Conservation (phyloP, 257 asterid species). For the Lantana camara region DNA sequence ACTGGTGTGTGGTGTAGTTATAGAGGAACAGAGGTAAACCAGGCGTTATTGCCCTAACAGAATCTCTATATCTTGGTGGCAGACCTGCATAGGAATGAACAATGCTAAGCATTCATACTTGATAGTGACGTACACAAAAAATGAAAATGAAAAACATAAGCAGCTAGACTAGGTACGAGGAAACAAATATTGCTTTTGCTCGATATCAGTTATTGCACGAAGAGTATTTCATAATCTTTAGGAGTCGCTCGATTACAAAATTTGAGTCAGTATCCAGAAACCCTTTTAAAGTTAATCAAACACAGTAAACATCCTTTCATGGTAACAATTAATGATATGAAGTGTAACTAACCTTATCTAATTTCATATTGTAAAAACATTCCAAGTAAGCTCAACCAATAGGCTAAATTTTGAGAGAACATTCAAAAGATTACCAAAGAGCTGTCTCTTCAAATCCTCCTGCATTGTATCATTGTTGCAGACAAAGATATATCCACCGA, state of each 20-base stretch:
- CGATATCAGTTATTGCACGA: background rate
- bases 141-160: background rate
- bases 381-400: background rate
- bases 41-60: constrained; percentile 97
- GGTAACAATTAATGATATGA: too few relatives aligned
- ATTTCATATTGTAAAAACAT: background rate
- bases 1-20: constrained; percentile 90
- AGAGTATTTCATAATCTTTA: background rate
- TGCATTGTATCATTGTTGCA: constrained; percentile 99
- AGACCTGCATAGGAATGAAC: constrained; percentile 53
- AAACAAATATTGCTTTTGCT: background rate
- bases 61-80: constrained; percentile 95
- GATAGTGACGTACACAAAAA: background rate
- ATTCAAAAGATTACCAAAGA: constrained; percentile 63
- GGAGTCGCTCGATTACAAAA: background rate
- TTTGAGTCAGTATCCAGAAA: too few relatives aligned
- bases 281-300: too few relatives aligned
- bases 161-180: background rate
- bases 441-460: constrained; percentile 89
- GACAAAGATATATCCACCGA: constrained; percentile 95
- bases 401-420: constrained; percentile 5
- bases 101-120: background rate
- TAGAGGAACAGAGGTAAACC: constrained; percentile 91
- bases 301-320: too few relatives aligned
- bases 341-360: too few relatives aligned